phyloP scores from a whole-genome alignment of 176 grass and related monocot genomes.

The Aegilops speltoides region DNA sequence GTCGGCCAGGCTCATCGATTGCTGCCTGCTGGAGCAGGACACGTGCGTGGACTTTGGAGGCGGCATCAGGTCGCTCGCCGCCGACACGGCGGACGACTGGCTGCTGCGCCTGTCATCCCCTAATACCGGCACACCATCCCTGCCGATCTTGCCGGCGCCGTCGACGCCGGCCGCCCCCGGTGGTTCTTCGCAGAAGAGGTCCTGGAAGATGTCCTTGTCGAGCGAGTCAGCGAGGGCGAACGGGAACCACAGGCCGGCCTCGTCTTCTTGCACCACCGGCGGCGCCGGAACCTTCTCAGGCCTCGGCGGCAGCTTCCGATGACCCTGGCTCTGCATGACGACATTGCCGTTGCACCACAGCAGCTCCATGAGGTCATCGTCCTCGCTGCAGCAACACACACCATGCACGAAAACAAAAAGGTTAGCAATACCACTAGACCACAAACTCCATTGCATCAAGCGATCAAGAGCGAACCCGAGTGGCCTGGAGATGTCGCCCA shows the following conservation, averaged over 20 bases:
- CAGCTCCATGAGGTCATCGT: conserved; percentile 76
- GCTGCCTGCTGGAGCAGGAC: conserved; percentile 42
- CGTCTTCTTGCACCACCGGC: conserved; percentile 45
- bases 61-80: conserved; percentile 57
- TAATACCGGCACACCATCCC: background rate
- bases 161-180: background rate
- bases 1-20: conserved; percentile 29
- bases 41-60: conserved; percentile 55
- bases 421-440: background rate
- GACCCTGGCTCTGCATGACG: conserved; percentile 76
- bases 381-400: conserved; percentile 40
- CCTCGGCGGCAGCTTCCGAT: conserved; percentile 51
- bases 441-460: background rate
- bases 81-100: background rate
- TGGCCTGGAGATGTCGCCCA: conserved; percentile 48
- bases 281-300: background rate
- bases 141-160: background rate
- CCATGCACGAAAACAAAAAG: background rate
- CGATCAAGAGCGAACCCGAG: conserved; percentile 39
- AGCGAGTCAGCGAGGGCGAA: conserved; percentile 69
- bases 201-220: conserved; percentile 77
- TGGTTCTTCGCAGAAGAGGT: conserved; percentile 57
- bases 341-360: conserved; percentile 86
- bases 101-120: background rate
- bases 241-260: conserved; percentile 58